Percentiles rank a stretch among this genome's conserved stretches.
Conservation (phyloP, 2,329 filamentous ascomycete genomes). For the Diaporthe sp. region DNA sequence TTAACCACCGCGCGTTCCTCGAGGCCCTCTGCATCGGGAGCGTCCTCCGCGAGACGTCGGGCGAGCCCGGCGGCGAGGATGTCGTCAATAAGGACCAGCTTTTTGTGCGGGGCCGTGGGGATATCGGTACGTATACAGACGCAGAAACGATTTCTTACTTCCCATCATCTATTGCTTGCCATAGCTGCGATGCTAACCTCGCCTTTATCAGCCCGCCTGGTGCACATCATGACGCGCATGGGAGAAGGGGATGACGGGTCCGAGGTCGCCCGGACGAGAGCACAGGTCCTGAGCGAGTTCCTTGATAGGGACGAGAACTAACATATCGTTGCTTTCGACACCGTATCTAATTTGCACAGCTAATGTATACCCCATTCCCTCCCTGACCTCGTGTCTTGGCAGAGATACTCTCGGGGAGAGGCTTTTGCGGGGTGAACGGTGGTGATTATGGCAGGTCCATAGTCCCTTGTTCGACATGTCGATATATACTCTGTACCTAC, state of each 20-base stretch:
- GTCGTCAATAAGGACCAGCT: constrained; percentile 63
- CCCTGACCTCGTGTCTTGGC: too few species aligned
- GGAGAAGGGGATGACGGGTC: constrained; percentile 63
- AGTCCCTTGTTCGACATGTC: neutral
- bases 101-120: constrained; percentile 67
- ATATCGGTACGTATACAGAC: constrained; percentile 64
- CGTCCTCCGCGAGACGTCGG: constrained; percentile 63
- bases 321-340: too few species aligned
- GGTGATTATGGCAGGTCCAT: neutral
- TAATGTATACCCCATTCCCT: neutral
- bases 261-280: constrained; percentile 68
- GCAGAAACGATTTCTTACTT: neutral
- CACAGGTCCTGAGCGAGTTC: constrained; percentile 68
- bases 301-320: constrained; percentile 41
- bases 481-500: neutral
- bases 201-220: constrained; percentile 62
- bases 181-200: neutral
- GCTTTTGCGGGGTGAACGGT: too few species aligned
- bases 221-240: constrained; percentile 71
- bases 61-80: constrained; percentile 58
- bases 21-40: constrained; percentile 77
- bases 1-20: constrained; percentile 83
- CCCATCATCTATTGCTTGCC: too few species aligned
- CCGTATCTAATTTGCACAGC: neutral
- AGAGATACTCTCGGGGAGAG: too few species aligned